phyloP scores from a whole-genome alignment of 2,329 filamentous ascomycete genomes.

The Aspergillus fumigatiaffinis region DNA sequence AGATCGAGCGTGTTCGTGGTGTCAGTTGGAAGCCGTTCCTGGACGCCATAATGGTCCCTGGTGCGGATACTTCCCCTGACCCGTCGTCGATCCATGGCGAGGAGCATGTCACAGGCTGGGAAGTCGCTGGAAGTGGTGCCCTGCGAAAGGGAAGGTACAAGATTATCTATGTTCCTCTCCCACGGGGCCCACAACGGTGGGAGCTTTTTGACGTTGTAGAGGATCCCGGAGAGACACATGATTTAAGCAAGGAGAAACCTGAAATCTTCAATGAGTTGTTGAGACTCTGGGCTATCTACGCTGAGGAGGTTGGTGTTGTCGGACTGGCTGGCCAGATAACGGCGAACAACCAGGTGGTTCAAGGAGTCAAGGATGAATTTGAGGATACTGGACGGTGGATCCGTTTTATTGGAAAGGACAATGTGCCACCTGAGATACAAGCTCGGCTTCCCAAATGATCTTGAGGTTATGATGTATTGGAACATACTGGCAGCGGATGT shows the following conservation, averaged over 20 bases:
- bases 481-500: neutral
- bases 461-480: neutral
- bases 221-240: constrained; percentile 52
- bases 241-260: constrained; percentile 41
- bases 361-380: neutral
- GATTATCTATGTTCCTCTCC: constrained; percentile 55
- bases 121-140: constrained; percentile 52
- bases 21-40: constrained; percentile 41
- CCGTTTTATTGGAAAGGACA: neutral
- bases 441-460: neutral
- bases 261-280: constrained; percentile 48
- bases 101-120: constrained; percentile 55
- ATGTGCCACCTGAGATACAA: neutral
- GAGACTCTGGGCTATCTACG: constrained; percentile 55
- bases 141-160: constrained; percentile 56
- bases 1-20: constrained; percentile 51
- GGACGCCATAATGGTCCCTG: neutral
- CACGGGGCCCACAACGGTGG: constrained; percentile 54
- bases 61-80: constrained; percentile 28
- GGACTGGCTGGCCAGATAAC: constrained; percentile 35
- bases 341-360: neutral
- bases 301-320: constrained; percentile 56
- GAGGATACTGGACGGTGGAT: neutral
- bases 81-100: constrained; percentile 44
- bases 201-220: constrained; percentile 53